Evolutionary conservation across 495 filamentous ascomycete species (phyloP).

Genomic region (Alectoria sarmentosa): DNA sequence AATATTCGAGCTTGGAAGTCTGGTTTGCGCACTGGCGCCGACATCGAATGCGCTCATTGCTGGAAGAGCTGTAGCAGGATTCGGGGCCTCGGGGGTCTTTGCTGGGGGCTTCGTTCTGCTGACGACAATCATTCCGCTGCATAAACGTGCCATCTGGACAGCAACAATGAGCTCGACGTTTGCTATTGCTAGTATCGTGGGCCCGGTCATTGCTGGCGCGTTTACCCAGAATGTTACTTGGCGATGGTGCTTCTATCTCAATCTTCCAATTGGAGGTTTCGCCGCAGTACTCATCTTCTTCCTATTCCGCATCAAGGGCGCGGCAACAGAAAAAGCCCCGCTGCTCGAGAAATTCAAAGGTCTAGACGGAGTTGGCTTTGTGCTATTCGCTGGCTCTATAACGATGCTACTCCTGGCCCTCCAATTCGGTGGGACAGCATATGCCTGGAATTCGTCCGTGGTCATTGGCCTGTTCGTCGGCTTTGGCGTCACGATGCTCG

Average conservation of each 20-base stretch:
- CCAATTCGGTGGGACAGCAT: slow-evolving; percentile 36
- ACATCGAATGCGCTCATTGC: slow-evolving; percentile 41
- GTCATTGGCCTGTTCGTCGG: slow-evolving; percentile 49
- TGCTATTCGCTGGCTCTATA: slow-evolving; percentile 37
- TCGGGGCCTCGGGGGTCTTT: slow-evolving; percentile 39
- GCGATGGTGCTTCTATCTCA: slow-evolving; percentile 61
- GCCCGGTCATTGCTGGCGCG: slow-evolving; percentile 53
- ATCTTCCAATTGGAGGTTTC: slow-evolving; percentile 58
- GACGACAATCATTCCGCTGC: slow-evolving; percentile 31
- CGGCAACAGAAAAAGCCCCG: slow-evolving; percentile 36
- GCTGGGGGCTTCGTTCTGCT: slow-evolving; percentile 49
- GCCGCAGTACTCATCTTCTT: slow-evolving; percentile 42
- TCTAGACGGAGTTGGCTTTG: slow-evolving; percentile 42
- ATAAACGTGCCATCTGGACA: slow-evolving; percentile 33
- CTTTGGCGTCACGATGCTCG: too few relatives aligned
- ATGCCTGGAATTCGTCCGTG: slow-evolving; percentile 40
- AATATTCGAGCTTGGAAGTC: slow-evolving; percentile 39
- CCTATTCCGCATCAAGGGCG: slow-evolving; percentile 43
- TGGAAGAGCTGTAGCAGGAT: slow-evolving; percentile 40
- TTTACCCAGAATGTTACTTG: slow-evolving; percentile 47
- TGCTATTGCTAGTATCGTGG: slow-evolving; percentile 40
- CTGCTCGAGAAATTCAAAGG: slow-evolving; percentile 30
- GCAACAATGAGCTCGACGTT: too few relatives aligned
- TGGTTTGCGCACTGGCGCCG: slow-evolving; percentile 37
- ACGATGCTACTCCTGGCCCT: slow-evolving; percentile 47